phyloP scores from a whole-genome alignment of 805 yeast species.

The Starmerella geochares region DNA sequence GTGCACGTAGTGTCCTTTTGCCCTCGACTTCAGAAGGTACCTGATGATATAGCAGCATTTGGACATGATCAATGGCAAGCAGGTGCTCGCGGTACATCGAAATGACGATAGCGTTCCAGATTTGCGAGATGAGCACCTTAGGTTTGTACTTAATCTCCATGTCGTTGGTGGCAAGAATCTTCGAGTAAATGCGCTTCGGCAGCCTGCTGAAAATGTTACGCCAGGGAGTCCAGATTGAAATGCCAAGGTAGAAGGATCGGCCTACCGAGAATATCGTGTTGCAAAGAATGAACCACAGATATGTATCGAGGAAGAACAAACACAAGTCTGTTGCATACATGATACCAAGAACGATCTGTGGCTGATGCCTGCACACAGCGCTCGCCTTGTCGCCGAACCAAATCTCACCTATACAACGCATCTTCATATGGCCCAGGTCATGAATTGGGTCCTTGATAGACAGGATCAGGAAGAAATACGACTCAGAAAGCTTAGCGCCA shows the following conservation, averaged over 20 bases:
- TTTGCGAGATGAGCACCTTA: conserved; percentile 93
- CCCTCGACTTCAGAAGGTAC: conserved; percentile 98
- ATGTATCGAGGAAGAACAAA: conserved; percentile 96
- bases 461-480: conserved; percentile 81
- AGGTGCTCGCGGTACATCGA: conserved; percentile 99
- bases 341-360: conserved; percentile 79
- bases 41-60: conserved; percentile 92
- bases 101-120: conserved; percentile 97
- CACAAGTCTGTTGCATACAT: conserved; percentile 88
- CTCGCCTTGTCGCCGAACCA: conserved; percentile 57
- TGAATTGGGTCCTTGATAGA: conserved; percentile 92
- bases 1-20: conserved; percentile 95
- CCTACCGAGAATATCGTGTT: conserved; percentile 95
- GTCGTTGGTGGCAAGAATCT: conserved; percentile 94
- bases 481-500: conserved; percentile 78
- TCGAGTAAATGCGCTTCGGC: conserved; percentile 98
- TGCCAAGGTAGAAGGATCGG: conserved; percentile 97
- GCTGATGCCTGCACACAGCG: conserved; percentile 70
- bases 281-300: conserved; percentile 94
- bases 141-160: conserved; percentile 99
- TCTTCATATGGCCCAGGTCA: conserved; percentile 66
- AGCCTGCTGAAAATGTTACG: conserved; percentile 94
- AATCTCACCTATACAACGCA: conserved; percentile 93
- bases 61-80: conserved; percentile 96
- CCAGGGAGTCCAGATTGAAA: conserved; percentile 98